A percentile compares a stretch with the other conserved stretches of the same genome.
Evolutionary conservation across 2,329 filamentous ascomycete genomes (phyloP).

Genomic region (Venturia asperata): DNA sequence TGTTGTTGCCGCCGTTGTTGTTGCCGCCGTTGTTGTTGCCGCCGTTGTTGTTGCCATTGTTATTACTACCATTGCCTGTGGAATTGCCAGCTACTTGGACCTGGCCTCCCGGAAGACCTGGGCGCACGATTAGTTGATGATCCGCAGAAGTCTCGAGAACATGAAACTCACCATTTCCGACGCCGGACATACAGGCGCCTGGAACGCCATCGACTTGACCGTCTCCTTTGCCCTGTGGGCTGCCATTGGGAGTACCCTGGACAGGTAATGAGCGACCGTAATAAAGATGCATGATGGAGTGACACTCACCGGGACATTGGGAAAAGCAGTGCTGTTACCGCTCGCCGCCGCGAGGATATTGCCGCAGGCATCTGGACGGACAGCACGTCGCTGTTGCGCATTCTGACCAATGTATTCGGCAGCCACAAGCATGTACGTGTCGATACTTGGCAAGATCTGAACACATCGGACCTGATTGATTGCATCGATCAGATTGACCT

Average conservation of each 20-base stretch:
- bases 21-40: neutral
- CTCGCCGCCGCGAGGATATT: conserved; percentile 13
- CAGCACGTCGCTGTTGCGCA: conserved; percentile 18
- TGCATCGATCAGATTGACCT: conserved; percentile 14
- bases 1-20: neutral
- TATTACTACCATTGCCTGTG: neutral
- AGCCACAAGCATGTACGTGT: conserved; percentile 21
- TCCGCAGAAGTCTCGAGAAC: neutral
- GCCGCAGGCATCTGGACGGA: conserved; percentile 19
- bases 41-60: neutral
- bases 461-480: conserved; percentile 21
- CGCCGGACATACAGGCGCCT: conserved; percentile 1
- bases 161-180: neutral
- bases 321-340: conserved; percentile 13
- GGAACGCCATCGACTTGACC: conserved; percentile 17
- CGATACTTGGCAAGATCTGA: conserved; percentile 20
- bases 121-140: neutral
- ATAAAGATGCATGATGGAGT: neutral
- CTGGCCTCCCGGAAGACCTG: conserved; percentile 4
- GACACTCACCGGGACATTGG: conserved; percentile 17
- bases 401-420: conserved; percentile 20
- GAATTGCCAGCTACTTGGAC: neutral
- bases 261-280: neutral
- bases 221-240: conserved; percentile 18
- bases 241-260: conserved; percentile 18